Base-by-base conservation (phyloP, 2,329 filamentous ascomycete species). In the Penicillium janthinellum region DNA sequence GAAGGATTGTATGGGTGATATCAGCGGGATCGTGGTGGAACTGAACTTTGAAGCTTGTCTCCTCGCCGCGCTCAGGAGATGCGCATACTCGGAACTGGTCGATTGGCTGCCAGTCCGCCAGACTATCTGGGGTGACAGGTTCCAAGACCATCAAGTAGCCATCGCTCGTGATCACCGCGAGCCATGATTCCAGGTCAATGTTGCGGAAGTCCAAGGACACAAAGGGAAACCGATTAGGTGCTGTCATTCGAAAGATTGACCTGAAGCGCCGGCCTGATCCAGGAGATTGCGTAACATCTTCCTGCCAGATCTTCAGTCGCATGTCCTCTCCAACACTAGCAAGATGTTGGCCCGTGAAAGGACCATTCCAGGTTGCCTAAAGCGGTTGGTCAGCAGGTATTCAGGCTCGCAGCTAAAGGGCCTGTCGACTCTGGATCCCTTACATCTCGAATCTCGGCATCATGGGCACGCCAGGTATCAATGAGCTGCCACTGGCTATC, bases 311-410 rank as follows among this genome's bases (percentile, higher is more conserved):
- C 73, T 92, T 91, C 81, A 96, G 92, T 75, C 89, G 88, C 70
- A 94, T 91, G 70, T 97, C 94, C 70, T 94, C 90, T 63, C 91
- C 92, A 60, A 97, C 90, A 56, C 90, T 96, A 58, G 89, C 93
- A 67, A 98, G 82, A 69, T 96, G 86, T 72, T 95, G 92, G 67
- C 95, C 95, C 60, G 95, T 88, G 64, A 91, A 94, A 0, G 92
- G 90, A 0, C 92, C 91, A 58, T 96, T 90, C 93, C 94, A 98
- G 82, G 95, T 91, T 56, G 96, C 88, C 91, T 94, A 71, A 10
- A 39, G 59, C 48, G 31, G 55, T 17, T 49, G 49, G 49, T 68
- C 60, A 64, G 63, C 62, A 65, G 69, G 62, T 67, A 62, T 57
- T 31, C 42, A 11, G 22, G 17, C 31, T 44, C 57, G 44, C 22